A percentile compares a stretch with the other conserved stretches of the same genome.
These are phyloP conservation scores for Vaccinium corymbosum DNA, from an alignment of 148 eudicot genomes.

Conservation along the genomic window DNA sequence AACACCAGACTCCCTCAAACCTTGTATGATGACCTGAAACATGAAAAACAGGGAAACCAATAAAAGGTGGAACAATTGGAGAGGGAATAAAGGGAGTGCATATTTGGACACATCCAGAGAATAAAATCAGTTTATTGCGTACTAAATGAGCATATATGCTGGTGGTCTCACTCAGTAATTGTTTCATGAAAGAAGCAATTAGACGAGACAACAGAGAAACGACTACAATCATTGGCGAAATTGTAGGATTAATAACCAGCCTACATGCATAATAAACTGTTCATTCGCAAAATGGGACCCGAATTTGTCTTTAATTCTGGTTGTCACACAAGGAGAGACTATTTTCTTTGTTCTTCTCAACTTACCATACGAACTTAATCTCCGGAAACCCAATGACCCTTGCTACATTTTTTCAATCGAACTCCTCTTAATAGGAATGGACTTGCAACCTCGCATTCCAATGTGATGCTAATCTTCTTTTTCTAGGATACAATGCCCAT, in stretches of 20 bases:
- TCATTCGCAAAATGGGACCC: not conserved
- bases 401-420: not conserved
- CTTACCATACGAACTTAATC: not conserved
- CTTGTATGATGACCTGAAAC: slow-evolving; percentile 67
- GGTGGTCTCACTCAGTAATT: not conserved
- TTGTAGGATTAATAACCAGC: not conserved
- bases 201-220: not conserved
- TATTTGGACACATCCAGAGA: not conserved
- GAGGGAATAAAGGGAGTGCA: not conserved
- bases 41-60: not conserved
- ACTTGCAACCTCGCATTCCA: not conserved
- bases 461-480: not conserved
- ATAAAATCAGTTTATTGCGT: not conserved
- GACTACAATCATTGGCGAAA: not conserved
- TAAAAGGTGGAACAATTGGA: not conserved
- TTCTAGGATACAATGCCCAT: not conserved
- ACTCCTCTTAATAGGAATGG: not conserved
- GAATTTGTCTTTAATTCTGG: not conserved
- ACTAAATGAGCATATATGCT: not conserved
- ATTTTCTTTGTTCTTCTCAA: not conserved
- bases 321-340: not conserved
- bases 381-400: not conserved
- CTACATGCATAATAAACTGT: not conserved
- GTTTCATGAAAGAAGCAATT: not conserved
- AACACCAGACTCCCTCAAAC: slow-evolving; percentile 74